Base-by-base conservation (phyloP, 2,329 filamentous ascomycete species). In the Conoideocrella luteorostrata region DNA sequence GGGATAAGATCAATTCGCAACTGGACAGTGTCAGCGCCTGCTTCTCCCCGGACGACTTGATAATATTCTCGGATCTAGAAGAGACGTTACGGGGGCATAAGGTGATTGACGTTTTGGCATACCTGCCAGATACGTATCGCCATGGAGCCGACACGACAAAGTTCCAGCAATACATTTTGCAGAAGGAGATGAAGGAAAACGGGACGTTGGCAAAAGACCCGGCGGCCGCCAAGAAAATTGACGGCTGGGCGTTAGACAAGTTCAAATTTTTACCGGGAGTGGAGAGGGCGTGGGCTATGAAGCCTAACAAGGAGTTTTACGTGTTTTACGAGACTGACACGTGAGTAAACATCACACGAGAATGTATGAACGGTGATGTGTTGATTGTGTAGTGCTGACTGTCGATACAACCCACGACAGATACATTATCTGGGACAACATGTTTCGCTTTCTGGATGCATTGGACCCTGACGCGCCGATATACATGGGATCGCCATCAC, bases 1-100 rank as follows among this genome's bases (percentile, higher is more conserved):
- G 32, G 12, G 40, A 21, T n/a, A 35, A 36, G 40, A 17, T 62
- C 5, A 55, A 62, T 21, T 65, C 71, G 4, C 74, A 78, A 43
- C 59, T 80, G 33, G 57, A 66, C 33, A 76, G 69, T 48, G 70
- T 74, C 24, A 75, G 75, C 38, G 70, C 71, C 17, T 78, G 69
- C 56, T 70, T 77, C 20, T 50, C 48, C 5, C 56, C 62, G 2
- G 53, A 49, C 26, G 60, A 64, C 12, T 56, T 75, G 11, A 61
- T 75, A 38, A 60, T 77, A 50, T 70, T 73, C 52, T 76, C 73
- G 43, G 74, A 78, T 52, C 62, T 71, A 10, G 69, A 69, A 32
- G 66, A 73, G 42, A 57, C 59, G 11, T 57, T 75, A 18, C 60
- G 63, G 37, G 67, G 65, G 12, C 65, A 68, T 41, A 53, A 58